phyloP scores from a whole-genome alignment of 352 stramenopile genomes.

The Phytophthora hybrid region DNA sequence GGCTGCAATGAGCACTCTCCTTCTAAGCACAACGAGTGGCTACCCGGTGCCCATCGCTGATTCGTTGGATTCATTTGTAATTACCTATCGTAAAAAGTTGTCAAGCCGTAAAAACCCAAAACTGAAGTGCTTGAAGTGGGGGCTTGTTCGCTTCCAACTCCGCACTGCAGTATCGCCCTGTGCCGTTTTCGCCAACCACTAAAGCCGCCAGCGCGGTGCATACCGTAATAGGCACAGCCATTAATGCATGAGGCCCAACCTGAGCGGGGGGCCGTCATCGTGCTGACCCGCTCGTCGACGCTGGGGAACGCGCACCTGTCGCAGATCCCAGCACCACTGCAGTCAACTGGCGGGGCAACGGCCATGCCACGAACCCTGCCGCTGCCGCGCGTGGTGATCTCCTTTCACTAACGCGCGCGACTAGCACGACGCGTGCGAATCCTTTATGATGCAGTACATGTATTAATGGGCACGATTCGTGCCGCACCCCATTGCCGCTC shows the following conservation, averaged over 20 bases:
- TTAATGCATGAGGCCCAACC: no score
- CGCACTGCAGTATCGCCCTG: neutral
- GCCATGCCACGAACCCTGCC: neutral
- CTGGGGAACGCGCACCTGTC: constrained; percentile 5
- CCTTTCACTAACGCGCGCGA: neutral
- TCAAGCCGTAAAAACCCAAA: neutral
- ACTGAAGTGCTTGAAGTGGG: neutral
- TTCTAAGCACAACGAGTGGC: neutral
- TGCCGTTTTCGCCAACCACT: neutral
- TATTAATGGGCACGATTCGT: no score
- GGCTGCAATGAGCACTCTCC: no score
- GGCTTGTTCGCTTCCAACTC: neutral
- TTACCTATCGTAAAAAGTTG: neutral
- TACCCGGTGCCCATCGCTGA: neutral
- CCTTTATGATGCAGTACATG: no score
- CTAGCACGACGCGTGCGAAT: no score
- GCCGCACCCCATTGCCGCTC: no score
- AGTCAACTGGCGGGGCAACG: no score
- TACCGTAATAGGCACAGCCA: no score
- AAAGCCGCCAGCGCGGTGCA: no score
- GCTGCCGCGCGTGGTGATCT: no score
- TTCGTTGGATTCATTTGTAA: neutral
- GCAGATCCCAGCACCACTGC: constrained; percentile 16
- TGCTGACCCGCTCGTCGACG: neutral
- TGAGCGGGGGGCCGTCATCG: neutral